Evolutionary conservation across 371 early-diverging fungal genomes (phyloP).

Genomic region (Rhizopus microsporus): DNA sequence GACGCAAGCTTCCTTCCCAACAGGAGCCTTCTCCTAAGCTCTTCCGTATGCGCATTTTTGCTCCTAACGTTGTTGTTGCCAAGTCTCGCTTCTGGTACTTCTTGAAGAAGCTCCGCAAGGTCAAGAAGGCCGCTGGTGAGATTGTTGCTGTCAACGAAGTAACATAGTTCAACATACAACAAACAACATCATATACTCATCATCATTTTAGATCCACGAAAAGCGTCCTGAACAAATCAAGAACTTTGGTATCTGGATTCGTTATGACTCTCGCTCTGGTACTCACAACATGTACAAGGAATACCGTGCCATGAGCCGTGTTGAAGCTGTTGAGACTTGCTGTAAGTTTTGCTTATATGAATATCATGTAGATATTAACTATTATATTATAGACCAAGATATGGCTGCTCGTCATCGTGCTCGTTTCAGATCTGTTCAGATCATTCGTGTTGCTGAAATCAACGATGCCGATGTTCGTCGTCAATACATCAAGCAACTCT

Average conservation of each 20-base stretch:
- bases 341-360: constrained; percentile 51
- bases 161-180: background rate
- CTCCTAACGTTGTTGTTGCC: constrained; percentile 98
- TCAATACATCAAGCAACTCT: constrained; percentile 95
- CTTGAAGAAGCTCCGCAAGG: constrained; percentile 98
- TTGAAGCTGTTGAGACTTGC: constrained; percentile 94
- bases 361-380: background rate
- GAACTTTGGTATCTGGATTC: constrained; percentile 99
- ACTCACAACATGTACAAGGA: constrained; percentile 99
- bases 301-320: constrained; percentile 97
- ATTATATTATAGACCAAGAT: constrained; percentile 80
- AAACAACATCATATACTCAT: background rate
- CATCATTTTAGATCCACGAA: constrained; percentile 81
- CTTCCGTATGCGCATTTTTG: constrained; percentile 98
- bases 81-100: constrained; percentile 99
- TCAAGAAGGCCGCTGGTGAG: constrained; percentile 98
- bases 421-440: constrained; percentile 96
- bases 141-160: constrained; percentile 97
- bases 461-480: constrained; percentile 92
- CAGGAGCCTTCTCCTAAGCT: constrained; percentile 95
- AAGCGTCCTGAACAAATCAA: constrained; percentile 93
- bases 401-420: constrained; percentile 99
- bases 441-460: constrained; percentile 96
- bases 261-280: constrained; percentile 99
- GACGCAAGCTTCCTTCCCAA: constrained; percentile 93